A percentile compares a stretch with the other conserved stretches of the same genome.
phyloP scores from a whole-genome alignment of 202 grass and related monocot species.

The Zizania palustris region DNA sequence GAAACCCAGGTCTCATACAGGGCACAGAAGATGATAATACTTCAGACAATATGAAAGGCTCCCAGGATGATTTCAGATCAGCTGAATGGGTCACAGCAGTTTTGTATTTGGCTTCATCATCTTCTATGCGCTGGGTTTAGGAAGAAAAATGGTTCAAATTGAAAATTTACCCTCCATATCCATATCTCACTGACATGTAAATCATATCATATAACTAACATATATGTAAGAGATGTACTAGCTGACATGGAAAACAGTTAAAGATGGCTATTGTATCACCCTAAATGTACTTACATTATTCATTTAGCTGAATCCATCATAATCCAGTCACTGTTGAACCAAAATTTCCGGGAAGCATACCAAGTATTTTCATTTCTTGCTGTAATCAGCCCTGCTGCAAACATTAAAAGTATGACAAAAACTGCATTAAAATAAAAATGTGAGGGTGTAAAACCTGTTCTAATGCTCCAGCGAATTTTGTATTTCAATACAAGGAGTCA shows the following conservation, averaged over 20 bases:
- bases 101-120: conserved; percentile 2
- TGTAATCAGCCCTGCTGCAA: background rate
- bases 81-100: conserved; percentile 22
- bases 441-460: conserved; percentile 7
- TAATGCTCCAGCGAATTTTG: background rate
- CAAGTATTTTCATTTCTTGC: conserved; percentile 9
- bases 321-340: background rate
- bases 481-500: background rate
- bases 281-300: background rate
- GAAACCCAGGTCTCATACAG: conserved; percentile 47
- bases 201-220: too few relatives aligned
- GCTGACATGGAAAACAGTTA: background rate
- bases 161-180: too few relatives aligned
- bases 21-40: background rate
- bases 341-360: background rate
- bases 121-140: background rate
- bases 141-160: background rate
- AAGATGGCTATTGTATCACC: background rate
- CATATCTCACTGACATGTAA: too few relatives aligned
- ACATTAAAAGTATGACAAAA: conserved; percentile 8
- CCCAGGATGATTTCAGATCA: conserved; percentile 26
- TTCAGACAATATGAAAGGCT: background rate
- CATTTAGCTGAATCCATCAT: conserved; percentile 3
- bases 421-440: background rate
- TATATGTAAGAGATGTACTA: too few relatives aligned